Evolutionary conservation across 257 asterid genomes (phyloP).

Genomic region (Solanum piurae): DNA sequence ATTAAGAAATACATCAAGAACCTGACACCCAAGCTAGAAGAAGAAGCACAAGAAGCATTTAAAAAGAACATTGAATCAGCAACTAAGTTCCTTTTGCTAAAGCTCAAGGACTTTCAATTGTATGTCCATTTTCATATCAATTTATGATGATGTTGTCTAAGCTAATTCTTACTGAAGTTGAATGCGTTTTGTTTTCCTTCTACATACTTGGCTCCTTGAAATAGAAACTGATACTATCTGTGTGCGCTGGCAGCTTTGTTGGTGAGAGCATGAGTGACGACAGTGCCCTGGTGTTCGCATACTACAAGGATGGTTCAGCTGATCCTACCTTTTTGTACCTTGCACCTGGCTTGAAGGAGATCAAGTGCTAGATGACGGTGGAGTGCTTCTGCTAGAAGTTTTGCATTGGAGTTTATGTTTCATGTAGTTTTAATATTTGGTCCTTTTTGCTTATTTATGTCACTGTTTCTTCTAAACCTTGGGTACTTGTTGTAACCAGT

Average conservation of each 20-base stretch:
- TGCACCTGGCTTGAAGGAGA: slow-evolving; percentile 68
- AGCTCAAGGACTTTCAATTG: slow-evolving; percentile 80
- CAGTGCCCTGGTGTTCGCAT: slow-evolving; percentile 60
- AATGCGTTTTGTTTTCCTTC: neutral
- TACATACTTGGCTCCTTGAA: neutral
- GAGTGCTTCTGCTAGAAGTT: neutral
- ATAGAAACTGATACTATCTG: neutral
- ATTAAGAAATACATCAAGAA: slow-evolving; percentile 64
- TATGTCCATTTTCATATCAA: slow-evolving; percentile 17
- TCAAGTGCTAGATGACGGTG: slow-evolving; percentile 47
- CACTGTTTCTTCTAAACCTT: neutral
- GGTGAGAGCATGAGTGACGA: slow-evolving; percentile 91
- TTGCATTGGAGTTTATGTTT: neutral
- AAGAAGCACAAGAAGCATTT: slow-evolving; percentile 40
- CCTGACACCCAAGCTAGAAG: slow-evolving; percentile 60
- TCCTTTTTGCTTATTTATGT: neutral
- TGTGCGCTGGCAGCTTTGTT: slow-evolving; percentile 39
- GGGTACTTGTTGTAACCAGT: neutral
- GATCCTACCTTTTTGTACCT: slow-evolving; percentile 86
- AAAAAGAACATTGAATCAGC: slow-evolving; percentile 75
- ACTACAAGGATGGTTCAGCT: slow-evolving; percentile 73
- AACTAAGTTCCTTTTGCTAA: slow-evolving; percentile 54
- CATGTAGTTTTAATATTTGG: neutral
- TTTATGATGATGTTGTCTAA: neutral
- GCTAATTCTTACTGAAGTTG: neutral